Conservation (phyloP, 169 alveolate species). For the Cryptosporidium muris region DNA sequence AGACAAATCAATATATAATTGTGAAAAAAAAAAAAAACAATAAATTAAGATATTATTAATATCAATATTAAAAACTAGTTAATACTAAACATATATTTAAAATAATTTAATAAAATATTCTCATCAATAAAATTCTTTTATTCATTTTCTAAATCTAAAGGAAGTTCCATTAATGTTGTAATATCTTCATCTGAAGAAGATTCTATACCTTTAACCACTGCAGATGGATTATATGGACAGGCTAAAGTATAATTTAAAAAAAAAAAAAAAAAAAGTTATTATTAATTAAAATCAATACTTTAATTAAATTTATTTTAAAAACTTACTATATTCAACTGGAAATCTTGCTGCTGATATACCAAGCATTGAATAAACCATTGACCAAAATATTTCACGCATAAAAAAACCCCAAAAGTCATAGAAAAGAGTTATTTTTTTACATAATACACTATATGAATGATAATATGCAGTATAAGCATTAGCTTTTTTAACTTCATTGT, state of each 20-base stretch:
- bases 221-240: background rate
- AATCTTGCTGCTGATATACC: conserved; percentile 9
- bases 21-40: too few species aligned
- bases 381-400: conserved; percentile 38
- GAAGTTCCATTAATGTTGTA: conserved; percentile 39
- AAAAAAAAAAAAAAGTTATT: background rate
- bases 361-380: background rate
- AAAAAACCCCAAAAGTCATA: conserved; percentile 37
- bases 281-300: background rate
- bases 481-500: too few species aligned
- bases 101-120: too few species aligned
- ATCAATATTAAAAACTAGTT: too few species aligned
- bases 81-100: too few species aligned
- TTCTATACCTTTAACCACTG: conserved; percentile 1
- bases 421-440: conserved; percentile 4
- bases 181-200: conserved; percentile 20
- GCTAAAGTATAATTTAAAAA: background rate
- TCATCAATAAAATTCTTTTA: background rate
- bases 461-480: conserved; percentile 5
- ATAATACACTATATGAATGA: conserved; percentile 18
- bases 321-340: conserved; percentile 51
- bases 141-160: conserved; percentile 1
- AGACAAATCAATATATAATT: background rate
- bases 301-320: too few species aligned
- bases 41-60: too few species aligned